A percentile compares a stretch with the other conserved stretches of the same genome.
Evolutionary conservation across 164 flowering plant genomes (phyloP).

Genomic region (Protea cynaroides): DNA sequence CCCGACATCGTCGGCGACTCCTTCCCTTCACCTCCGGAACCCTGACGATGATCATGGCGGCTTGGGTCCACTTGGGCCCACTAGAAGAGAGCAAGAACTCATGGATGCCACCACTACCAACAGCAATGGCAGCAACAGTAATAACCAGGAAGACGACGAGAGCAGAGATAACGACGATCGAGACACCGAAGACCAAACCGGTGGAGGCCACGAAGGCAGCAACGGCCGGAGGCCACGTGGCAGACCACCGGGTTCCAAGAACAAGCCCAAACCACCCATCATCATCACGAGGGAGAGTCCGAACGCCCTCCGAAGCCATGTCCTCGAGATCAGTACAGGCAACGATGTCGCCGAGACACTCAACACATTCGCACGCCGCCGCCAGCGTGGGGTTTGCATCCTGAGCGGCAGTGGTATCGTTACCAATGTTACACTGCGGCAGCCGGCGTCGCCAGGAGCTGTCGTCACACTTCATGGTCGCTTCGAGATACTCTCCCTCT

Average conservation of each 20-base stretch:
- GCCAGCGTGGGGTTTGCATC: background rate
- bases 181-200: background rate
- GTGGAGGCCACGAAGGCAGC: background rate
- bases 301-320: constrained; percentile 5
- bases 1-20: too few species aligned
- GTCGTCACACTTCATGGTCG: constrained; percentile 2
- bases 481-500: constrained; percentile 28
- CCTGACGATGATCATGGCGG: too few species aligned
- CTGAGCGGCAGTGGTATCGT: background rate
- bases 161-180: background rate
- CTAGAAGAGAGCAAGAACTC: too few species aligned
- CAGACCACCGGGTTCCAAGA: background rate
- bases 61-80: too few species aligned
- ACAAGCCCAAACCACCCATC: background rate
- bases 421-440: background rate
- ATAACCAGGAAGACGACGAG: background rate
- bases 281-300: background rate
- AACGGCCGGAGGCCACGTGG: background rate
- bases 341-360: background rate
- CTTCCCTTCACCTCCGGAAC: too few species aligned
- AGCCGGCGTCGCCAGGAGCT: background rate
- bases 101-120: background rate
- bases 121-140: background rate
- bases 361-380: background rate
- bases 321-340: background rate